Evolutionary conservation across 2,329 filamentous ascomycete genomes (phyloP), one percentile per base, ranked within the genome.

Genomic region (Pseudogymnoascus sp.): DNA sequence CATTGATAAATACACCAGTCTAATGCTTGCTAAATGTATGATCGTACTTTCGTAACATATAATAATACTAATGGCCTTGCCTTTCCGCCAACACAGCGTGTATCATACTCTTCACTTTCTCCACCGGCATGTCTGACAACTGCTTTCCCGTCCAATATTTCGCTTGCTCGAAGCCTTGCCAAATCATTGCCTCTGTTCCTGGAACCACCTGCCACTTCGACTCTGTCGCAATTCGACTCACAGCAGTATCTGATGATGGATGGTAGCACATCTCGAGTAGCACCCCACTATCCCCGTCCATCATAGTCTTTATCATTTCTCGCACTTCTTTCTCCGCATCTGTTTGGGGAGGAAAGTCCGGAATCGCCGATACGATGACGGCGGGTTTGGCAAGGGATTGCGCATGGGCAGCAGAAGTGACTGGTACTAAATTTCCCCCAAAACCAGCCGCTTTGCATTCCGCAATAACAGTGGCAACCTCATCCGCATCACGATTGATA

Each of bases 181-280:
- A 91, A 66, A 92, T 88, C 79, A 92, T 77, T 0, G 89, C 87
- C 77, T 92, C 89, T 0, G 88, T 91, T 0, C 89, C 89, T 5
- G 90, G 73, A 23, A 92, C 88, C 1, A 92, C 85, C 74, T 87
- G 82, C 89, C 89, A 92, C 0, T 86, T 86, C 7, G 79, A 78
- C 3, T 76, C 74, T 68, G 84, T 79, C 0, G 87, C 84, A 43
- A 91, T 70, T 38, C 79, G 80, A 0, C 83, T 86, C 59, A 92
- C 82, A 67, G 82, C 79, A 0, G 89, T 93, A 73, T 83, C 86
- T 0, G 80, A 74, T 37, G 49, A 78, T 0, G 89, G 89, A 72
- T 92, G 89, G 73, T 93, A 92, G 78, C 88, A 91, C 89, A 93
- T 93, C 74, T 93, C 89, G 65, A 92, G 74, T 63, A 92, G 83